Evolutionary conservation across 805 yeast genomes (phyloP).

Genomic region (Suhomyces kilbournensis): DNA sequence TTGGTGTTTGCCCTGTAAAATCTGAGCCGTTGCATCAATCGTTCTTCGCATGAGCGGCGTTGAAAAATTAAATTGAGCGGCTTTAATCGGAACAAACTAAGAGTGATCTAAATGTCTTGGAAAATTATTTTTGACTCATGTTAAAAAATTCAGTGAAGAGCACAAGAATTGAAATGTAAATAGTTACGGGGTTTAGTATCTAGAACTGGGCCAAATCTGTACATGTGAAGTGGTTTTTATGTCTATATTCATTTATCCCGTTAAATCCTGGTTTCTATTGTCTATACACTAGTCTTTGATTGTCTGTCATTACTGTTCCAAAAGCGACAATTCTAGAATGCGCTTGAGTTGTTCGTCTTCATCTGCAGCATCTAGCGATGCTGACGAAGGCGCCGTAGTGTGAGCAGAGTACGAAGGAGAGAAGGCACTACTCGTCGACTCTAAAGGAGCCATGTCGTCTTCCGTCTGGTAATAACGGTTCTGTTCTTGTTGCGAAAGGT

Average conservation of each 20-base stretch:
- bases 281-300: background rate
- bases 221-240: background rate
- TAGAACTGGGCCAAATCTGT: too few species aligned
- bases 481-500: constrained; percentile 12
- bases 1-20: background rate
- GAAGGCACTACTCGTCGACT: background rate
- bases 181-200: too few species aligned
- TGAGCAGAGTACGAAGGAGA: background rate
- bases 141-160: too few species aligned
- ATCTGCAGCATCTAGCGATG: constrained; percentile 1
- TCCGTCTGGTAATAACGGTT: too few species aligned
- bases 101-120: background rate
- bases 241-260: too few species aligned
- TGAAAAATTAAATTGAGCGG: background rate
- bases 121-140: background rate
- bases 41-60: background rate
- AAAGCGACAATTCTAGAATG: constrained; percentile 19
- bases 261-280: background rate
- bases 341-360: constrained; percentile 17
- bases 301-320: constrained; percentile 11
- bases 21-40: background rate
- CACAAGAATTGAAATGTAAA: too few species aligned
- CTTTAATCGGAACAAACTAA: background rate
- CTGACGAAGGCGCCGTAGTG: background rate
- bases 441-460: background rate